Base-by-base conservation (phyloP, 805 yeast genomes). In the Clavispora santaluciae region DNA sequence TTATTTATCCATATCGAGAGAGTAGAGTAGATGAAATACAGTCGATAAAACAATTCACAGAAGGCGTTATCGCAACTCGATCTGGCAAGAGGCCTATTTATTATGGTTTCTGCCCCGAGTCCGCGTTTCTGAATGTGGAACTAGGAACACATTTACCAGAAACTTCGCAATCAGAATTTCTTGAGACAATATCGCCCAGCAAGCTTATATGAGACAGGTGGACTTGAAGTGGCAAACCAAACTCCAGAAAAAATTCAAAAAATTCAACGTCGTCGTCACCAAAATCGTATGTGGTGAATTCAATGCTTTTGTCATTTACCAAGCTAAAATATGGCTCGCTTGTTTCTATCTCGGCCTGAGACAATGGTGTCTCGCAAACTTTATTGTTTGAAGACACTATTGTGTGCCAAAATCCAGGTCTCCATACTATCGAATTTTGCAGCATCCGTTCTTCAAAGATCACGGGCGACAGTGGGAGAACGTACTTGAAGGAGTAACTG, bases 301-400 rank as follows among this genome's bases (percentile, higher is more conserved):
- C 52, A 18, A 65, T 53, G 38, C 63, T 61, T 33, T 54, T 50
- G 45, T 56, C 57, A 38, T 58, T 60, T 22, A 65, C 53, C 29
- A 67, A 43, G 36, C 60, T 59, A 36, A 60, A 50, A 41, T 59
- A 66, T 5, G 73, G 72, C 17, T 55, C 57, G 45, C 80, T 72
- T 0, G 83, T 75, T 48, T 78, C 83, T 40, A 79, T 72, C 53
- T 78, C 83, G 23, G 78, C 71, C 42, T 75, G 73, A 0, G 78
- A 69, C 22, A 77, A 54, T 3, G 75, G 74, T 3, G 46, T 42
- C 11, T 46, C 49, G 18, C 38, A 28, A 15, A 38, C 41, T 4
- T 22, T 20, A 1, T 10, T 15, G 10, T 4, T 15, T 4, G 9
- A 11, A n/a, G 18, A 8, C 23, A 16, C 11, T 8, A 5, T n/a